These are phyloP conservation scores for Orbilia brochopaga DNA, from an alignment of 2,329 filamentous ascomycete genomes.

Conservation along the genomic window DNA sequence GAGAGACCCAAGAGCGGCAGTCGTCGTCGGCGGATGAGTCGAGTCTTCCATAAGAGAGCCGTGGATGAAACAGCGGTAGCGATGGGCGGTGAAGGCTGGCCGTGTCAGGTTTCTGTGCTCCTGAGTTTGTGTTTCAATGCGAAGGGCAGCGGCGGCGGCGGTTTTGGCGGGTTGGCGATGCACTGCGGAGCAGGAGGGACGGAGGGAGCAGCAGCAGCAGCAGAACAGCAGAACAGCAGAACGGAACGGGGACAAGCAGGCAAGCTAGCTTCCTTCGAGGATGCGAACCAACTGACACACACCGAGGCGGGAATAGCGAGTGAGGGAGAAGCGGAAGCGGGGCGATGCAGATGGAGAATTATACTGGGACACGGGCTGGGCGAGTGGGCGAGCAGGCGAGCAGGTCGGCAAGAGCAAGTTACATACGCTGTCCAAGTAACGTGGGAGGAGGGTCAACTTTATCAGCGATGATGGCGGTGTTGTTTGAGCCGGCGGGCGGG, in stretches of 20 bases:
- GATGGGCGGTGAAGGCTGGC: not conserved
- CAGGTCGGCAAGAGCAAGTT: too few species aligned
- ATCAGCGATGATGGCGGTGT: too few species aligned
- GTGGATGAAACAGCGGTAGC: constrained; percentile 6
- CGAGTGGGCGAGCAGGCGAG: too few species aligned
- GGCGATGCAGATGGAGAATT: too few species aligned
- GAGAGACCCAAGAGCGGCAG: constrained; percentile 5
- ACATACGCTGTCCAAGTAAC: too few species aligned
- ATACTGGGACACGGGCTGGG: too few species aligned
- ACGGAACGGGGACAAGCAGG: not conserved
- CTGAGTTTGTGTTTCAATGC: constrained; percentile 17
- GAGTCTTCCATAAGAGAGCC: constrained; percentile 44
- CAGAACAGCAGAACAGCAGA: not conserved
- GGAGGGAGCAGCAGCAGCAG: not conserved
- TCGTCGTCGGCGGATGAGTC: constrained; percentile 24
- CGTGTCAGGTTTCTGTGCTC: constrained; percentile 10
- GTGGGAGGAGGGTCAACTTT: too few species aligned
- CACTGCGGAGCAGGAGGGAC: not conserved
- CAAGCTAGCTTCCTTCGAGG: not conserved
- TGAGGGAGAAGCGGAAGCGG: too few species aligned
- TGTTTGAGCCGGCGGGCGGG: too few species aligned
- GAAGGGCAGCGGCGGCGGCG: constrained; percentile 3
- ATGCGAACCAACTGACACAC: too few species aligned
- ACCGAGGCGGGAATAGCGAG: too few species aligned
- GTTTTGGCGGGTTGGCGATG: not conserved